phyloP scores from a whole-genome alignment of 2,329 filamentous ascomycete genomes.

The Cercospora sesami region DNA sequence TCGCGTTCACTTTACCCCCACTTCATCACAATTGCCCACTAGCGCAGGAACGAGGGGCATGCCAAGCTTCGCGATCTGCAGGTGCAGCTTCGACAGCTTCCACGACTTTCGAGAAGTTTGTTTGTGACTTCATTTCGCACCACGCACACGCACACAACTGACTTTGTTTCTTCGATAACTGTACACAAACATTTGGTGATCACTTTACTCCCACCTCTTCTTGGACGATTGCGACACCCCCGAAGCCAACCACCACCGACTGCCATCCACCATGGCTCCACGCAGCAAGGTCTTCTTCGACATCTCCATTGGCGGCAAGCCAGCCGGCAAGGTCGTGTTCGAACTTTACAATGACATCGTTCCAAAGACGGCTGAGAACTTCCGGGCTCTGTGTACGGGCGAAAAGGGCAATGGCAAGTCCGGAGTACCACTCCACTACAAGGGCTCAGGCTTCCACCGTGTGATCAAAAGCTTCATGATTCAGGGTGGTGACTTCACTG shows the following conservation, averaged over 20 bases:
- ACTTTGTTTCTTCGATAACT: background rate
- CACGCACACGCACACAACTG: background rate
- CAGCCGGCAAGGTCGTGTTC: constrained; percentile 77
- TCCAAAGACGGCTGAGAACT: constrained; percentile 95
- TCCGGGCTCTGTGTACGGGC: constrained; percentile 88
- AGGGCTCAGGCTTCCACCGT: constrained; percentile 87
- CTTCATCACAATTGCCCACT: background rate
- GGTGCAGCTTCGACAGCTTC: constrained; percentile 9
- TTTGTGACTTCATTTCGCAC: constrained; percentile 1
- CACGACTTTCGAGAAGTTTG: constrained; percentile 1
- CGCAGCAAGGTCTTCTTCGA: constrained; percentile 91
- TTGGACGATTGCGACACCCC: background rate
- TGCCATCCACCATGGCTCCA: constrained; percentile 22
- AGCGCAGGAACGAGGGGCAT: constrained; percentile 1
- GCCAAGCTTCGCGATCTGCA: constrained; percentile 6
- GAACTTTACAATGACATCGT: constrained; percentile 73
- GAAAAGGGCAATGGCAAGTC: constrained; percentile 83
- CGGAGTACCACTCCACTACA: constrained; percentile 88
- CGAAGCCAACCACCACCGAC: background rate
- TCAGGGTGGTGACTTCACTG: constrained; percentile 95
- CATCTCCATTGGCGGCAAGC: constrained; percentile 73
- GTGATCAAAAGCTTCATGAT: constrained; percentile 99
- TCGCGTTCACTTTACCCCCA: background rate
- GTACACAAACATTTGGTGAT: background rate
- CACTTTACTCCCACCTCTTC: background rate